A percentile compares a stretch with the other conserved stretches of the same genome.
Conservation (phyloP, 768 basidiomycete species). For the Russula compacta region DNA sequence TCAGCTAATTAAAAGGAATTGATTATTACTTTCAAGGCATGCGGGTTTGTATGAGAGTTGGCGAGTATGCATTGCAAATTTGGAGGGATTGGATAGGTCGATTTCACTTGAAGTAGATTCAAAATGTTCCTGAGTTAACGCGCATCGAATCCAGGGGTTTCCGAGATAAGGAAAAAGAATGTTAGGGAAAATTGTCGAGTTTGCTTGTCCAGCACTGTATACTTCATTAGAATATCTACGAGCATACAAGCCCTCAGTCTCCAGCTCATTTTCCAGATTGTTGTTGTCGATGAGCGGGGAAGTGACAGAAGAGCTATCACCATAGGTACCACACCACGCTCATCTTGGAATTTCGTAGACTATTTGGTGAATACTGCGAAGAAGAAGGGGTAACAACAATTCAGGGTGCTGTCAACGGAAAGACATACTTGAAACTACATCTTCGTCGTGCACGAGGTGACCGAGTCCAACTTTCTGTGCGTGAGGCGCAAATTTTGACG, state of each 20-base stretch:
- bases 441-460: slow-evolving; percentile 81
- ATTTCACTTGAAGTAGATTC: too few species aligned
- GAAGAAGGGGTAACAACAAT: background rate
- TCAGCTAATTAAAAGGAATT: too few species aligned
- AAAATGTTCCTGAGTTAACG: too few species aligned
- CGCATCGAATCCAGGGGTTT: too few species aligned
- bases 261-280: background rate
- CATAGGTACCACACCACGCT: background rate
- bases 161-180: too few species aligned
- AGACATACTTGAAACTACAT: slow-evolving; percentile 77
- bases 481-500: slow-evolving; percentile 88
- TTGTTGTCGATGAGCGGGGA: background rate
- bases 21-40: too few species aligned
- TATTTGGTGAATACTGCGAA: slow-evolving; percentile 30
- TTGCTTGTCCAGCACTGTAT: background rate
- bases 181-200: too few species aligned
- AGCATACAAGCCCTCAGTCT: background rate
- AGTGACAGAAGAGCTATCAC: background rate
- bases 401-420: background rate
- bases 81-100: too few species aligned
- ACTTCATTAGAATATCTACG: background rate
- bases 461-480: slow-evolving; percentile 86
- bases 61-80: too few species aligned
- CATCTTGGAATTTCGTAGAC: background rate
- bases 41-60: too few species aligned